Conservation (phyloP, 192 early-diverging fungal species). For the Linnemannia exigua region DNA sequence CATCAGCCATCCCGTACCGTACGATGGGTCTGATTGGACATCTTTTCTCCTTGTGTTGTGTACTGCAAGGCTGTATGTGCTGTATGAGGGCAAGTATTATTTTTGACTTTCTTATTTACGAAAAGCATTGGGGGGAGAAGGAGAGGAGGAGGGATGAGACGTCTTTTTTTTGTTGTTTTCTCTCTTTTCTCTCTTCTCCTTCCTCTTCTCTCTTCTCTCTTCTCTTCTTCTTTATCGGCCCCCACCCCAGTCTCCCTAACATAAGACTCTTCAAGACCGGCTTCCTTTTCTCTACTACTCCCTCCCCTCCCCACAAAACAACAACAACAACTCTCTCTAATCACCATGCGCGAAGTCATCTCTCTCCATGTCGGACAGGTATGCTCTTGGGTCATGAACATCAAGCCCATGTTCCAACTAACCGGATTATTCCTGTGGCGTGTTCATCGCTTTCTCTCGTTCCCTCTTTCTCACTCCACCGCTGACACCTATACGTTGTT, state of each 20-base stretch:
- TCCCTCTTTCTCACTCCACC: not conserved
- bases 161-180: not conserved
- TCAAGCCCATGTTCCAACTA: not conserved
- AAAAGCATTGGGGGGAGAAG: not conserved
- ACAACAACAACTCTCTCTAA: not conserved
- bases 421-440: not conserved
- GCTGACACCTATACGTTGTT: not conserved
- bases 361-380: conserved; percentile 84
- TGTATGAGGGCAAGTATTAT: too few species aligned
- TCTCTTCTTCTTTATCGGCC: conserved; percentile 5
- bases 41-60: not conserved
- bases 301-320: not conserved
- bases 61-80: too few species aligned
- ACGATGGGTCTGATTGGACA: not conserved
- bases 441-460: not conserved
- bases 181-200: not conserved
- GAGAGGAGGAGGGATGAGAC: too few species aligned
- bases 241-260: conserved; percentile 6
- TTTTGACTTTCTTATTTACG: not conserved
- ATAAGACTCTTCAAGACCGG: conserved; percentile 5
- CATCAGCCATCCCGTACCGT: not conserved
- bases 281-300: not conserved
- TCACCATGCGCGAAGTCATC: conserved; percentile 82
- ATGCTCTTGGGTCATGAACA: not conserved
- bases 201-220: not conserved